Evolutionary conservation across 2,329 filamentous ascomycete genomes (phyloP), one percentile per base, ranked within the genome.

Genomic region (Pseudogymnoascus sp.): DNA sequence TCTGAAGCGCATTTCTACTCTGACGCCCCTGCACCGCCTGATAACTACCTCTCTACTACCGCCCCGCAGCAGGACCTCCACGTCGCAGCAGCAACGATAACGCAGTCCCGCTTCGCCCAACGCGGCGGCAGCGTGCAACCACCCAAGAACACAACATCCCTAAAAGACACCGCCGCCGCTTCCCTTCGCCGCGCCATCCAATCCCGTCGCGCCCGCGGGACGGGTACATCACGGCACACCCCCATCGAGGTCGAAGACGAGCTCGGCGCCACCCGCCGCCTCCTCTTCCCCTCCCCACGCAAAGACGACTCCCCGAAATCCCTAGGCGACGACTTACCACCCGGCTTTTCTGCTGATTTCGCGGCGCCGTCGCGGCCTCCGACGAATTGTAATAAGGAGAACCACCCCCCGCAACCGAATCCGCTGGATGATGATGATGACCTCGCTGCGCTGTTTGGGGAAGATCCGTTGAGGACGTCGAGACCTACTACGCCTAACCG

Each of bases 281-380:
- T 93, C 2, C 79, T 95, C 0, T 95, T 95, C 70, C 88, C 90
- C 0, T 92, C 89, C 0, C 90, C 90, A 1, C 81, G 86, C 45
- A 88, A 88, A 67, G 83, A 85, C 31, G 83, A 82, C 37, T 79
- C 84, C 52, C 76, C 81, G 1, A 90, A 86, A 71, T 81, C 83
- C 21, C 78, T 90, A 2, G 81, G 82, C 59, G 84, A 87, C 68
- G 84, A 87, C 68, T 72, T 84, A 41, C 75, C 80, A 60, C 76
- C 82, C 43, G 78, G 80, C 64, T 76, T 78, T 3, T 69, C 75
- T 14, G 71, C 75, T 2, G 76, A 77, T 23, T 71, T 71, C 35
- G 72, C 74, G 35, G 7, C n/a, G 14, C 25, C 49, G 1, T 14
- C 11, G 1, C 25, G 11, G 5, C 16, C 16, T 7, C 55, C 35